Base-by-base conservation (phyloP, 257 asterid genomes). In the Scutellaria baicalensis region DNA sequence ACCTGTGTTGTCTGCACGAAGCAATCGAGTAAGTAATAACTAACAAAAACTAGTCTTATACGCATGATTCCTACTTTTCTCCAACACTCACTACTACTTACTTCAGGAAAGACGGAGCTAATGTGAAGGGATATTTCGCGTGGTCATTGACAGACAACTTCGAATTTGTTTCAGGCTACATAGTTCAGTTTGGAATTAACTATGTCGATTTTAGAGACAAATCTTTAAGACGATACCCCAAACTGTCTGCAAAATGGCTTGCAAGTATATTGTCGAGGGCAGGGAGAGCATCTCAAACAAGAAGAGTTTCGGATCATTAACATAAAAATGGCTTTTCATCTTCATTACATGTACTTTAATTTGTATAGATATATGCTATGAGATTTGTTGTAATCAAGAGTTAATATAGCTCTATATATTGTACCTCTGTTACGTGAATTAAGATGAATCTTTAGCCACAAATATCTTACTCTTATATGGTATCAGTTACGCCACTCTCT, bases 181-280 rank as follows among this genome's bases (percentile, higher is more conserved):
- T 17, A 8, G 68, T 77, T 58, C 80, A 79, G 0, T 82, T 72
- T 36, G 89, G 87, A 51, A 45, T 84, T 6, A 17, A 66, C 38
- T 82, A 77, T 23, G 76, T 84, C 1, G 84, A 84, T 56, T 84
- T 35, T 55, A 56, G 9, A 6, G 70, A 78, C 40, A 43, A 67
- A 18, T 20, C 36, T 12, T 51, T 77, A 6, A 60, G 27, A 44
- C 73, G 83, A 65, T 59, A 71, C 59, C 82, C 75, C 8, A 82
- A 84, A 66, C 66, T 61, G 5, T 82, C 85, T 12, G 87, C 90
- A 11, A 20, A 18, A 16, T 84, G 90, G 90, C 62, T 84, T 77
- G 62, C 43, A 62, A 60, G 31, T 23, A 70, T 73, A 27, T 27
- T 27, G 33, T 27, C 33, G 33, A 27, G 33, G 0, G 0, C 33